Evolutionary conservation across 169 alveolate species (phyloP).

Genomic region (Cytauxzoon felis): DNA sequence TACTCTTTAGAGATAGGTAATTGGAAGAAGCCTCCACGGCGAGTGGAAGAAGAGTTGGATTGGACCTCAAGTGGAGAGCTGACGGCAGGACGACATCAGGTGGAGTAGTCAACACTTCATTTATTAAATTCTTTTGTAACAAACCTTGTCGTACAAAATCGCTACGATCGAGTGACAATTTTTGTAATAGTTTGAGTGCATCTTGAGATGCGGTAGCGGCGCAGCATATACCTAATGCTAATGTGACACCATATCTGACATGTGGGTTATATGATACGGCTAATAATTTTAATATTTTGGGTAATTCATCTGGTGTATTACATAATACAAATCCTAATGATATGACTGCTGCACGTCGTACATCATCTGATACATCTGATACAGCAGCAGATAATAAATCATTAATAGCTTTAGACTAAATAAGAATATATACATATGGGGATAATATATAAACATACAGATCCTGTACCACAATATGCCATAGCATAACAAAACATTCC

Average conservation of each 20-base stretch:
- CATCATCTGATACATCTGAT: slow-evolving; percentile 97
- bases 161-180: slow-evolving; percentile 89
- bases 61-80: too few species aligned
- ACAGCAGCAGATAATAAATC: slow-evolving; percentile 93
- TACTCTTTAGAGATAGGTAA: too few species aligned
- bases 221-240: slow-evolving; percentile 96
- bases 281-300: slow-evolving; percentile 85
- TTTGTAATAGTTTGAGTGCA: slow-evolving; percentile 88
- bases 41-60: too few species aligned
- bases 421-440: slow-evolving; percentile 1
- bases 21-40: too few species aligned
- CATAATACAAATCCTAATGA: slow-evolving; percentile 89
- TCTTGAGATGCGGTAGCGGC: slow-evolving; percentile 91
- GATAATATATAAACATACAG: neutral
- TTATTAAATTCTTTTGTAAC: too few species aligned
- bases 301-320: slow-evolving; percentile 82
- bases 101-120: too few species aligned
- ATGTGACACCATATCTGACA: slow-evolving; percentile 97
- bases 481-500: slow-evolving; percentile 95
- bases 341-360: slow-evolving; percentile 98
- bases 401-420: slow-evolving; percentile 79
- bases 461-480: slow-evolving; percentile 96
- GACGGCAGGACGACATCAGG: too few species aligned
- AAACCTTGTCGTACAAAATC: slow-evolving; percentile 96
- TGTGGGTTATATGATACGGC: slow-evolving; percentile 96